These are phyloP conservation scores for Drechslera avenae DNA, from an alignment of 2,329 filamentous ascomycete species.

Conservation along the genomic window DNA sequence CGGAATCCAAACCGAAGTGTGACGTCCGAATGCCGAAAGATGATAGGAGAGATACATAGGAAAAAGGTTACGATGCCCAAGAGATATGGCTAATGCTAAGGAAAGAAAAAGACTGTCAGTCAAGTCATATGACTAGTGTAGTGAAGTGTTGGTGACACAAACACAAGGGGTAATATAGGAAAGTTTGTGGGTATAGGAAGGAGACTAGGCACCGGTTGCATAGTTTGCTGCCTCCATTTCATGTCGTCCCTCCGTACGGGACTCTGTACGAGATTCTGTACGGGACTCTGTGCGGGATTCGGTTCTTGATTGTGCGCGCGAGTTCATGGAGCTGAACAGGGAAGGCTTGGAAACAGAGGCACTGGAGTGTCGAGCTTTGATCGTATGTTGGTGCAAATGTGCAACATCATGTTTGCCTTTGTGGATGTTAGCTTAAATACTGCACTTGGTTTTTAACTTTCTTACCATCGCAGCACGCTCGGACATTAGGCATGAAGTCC, in stretches of 20 bases:
- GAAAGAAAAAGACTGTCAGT: conserved; percentile 40
- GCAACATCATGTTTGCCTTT: conserved; percentile 58
- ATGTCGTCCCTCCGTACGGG: conserved; percentile 31
- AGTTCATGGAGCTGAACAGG: conserved; percentile 40
- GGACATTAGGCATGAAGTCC: conserved; percentile 88
- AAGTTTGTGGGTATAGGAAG: conserved; percentile 15
- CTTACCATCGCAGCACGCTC: conserved; percentile 96
- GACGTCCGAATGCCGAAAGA: conserved; percentile 33
- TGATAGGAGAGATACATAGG: conserved; percentile 42
- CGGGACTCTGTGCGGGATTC: conserved; percentile 27
- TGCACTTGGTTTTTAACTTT: conserved; percentile 20
- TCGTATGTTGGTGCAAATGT: conserved; percentile 46
- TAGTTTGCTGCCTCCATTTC: conserved; percentile 35
- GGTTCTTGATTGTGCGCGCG: conserved; percentile 40
- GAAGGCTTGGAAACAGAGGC: conserved; percentile 33
- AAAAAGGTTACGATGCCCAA: conserved; percentile 28
- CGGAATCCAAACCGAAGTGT: conserved; percentile 35
- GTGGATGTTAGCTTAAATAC: conserved; percentile 19
- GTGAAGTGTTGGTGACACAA: conserved; percentile 3
- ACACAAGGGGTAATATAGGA: conserved; percentile 6
- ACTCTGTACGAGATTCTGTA: conserved; percentile 30
- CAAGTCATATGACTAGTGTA: conserved; percentile 32
- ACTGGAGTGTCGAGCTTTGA: conserved; percentile 41
- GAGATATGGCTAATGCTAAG: conserved; percentile 30
- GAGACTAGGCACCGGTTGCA: conserved; percentile 34